Percentiles rank a stretch among this genome's conserved stretches.
phyloP scores from a whole-genome alignment of 1,284 basidiomycete species.

The Melampsora abietis-canadensis region DNA sequence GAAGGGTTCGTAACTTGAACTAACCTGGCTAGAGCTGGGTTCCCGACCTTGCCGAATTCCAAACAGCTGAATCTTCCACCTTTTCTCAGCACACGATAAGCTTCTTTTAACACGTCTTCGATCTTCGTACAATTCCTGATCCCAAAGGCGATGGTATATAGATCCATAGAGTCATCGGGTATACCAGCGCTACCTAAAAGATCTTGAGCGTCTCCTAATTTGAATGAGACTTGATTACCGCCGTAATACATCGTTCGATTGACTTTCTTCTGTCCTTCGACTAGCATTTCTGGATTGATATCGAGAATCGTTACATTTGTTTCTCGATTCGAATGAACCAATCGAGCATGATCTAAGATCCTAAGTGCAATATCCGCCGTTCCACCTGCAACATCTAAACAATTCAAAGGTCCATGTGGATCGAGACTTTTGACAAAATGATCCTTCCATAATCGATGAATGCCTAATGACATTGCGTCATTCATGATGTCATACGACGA shows the following conservation, averaged over 20 bases:
- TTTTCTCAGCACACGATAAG: constrained; percentile 90
- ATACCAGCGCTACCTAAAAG: constrained; percentile 65
- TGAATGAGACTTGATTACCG: constrained; percentile 86
- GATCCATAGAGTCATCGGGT: constrained; percentile 76
- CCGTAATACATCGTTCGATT: constrained; percentile 95
- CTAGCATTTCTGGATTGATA: constrained; percentile 92
- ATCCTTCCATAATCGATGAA: constrained; percentile 97
- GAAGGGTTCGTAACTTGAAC: constrained; percentile 50
- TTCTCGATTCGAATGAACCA: constrained; percentile 81
- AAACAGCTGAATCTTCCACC: constrained; percentile 93
- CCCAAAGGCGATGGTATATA: constrained; percentile 98
- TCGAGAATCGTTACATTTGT: constrained; percentile 88
- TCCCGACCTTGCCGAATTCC: constrained; percentile 91
- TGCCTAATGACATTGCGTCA: constrained; percentile 92
- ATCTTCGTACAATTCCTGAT: constrained; percentile 97
- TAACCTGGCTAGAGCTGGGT: constrained; percentile 80
- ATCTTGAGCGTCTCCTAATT: constrained; percentile 87
- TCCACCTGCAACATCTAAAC: constrained; percentile 94
- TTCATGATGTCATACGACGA: constrained; percentile 98
- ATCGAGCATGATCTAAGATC: constrained; percentile 85
- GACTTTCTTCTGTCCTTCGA: constrained; percentile 84
- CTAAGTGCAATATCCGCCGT: constrained; percentile 96
- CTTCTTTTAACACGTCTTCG: constrained; percentile 80
- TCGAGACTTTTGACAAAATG: constrained; percentile 75
- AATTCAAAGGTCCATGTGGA: constrained; percentile 63